Evolutionary conservation across 1,284 basidiomycete species (phyloP).

Genomic region (Erythrobasidium hasegawianum): DNA sequence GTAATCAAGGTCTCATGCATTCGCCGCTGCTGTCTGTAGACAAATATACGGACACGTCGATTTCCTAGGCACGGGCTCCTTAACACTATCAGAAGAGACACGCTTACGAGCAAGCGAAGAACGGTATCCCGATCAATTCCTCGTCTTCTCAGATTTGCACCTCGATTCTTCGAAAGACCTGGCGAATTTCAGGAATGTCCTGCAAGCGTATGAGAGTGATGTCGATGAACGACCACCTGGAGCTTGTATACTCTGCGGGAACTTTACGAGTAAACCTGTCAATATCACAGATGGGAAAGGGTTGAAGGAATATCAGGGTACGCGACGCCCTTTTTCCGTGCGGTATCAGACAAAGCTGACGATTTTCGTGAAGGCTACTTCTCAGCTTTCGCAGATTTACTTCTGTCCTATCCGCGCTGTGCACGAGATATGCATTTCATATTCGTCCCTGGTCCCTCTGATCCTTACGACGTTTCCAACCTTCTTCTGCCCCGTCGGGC

Average conservation of each 20-base stretch:
- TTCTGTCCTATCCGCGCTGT: slow-evolving; percentile 72
- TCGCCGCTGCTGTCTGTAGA: slow-evolving; percentile 50
- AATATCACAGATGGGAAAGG: slow-evolving; percentile 42
- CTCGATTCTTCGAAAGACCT: slow-evolving; percentile 84
- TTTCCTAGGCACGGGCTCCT: slow-evolving; percentile 86
- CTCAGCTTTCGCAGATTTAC: slow-evolving; percentile 76
- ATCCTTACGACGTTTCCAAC: slow-evolving; percentile 61
- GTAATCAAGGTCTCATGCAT: not conserved
- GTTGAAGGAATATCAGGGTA: slow-evolving; percentile 66
- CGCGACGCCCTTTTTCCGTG: slow-evolving; percentile 33
- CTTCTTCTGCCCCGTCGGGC: slow-evolving; percentile 74
- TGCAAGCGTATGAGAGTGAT: slow-evolving; percentile 82
- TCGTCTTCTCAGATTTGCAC: slow-evolving; percentile 91
- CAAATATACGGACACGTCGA: slow-evolving; percentile 91
- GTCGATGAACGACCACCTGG: slow-evolving; percentile 66
- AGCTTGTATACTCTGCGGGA: slow-evolving; percentile 88
- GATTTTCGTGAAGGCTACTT: slow-evolving; percentile 56
- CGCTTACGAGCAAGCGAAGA: slow-evolving; percentile 45
- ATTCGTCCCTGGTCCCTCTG: slow-evolving; percentile 87
- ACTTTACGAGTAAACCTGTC: slow-evolving; percentile 69
- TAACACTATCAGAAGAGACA: slow-evolving; percentile 84
- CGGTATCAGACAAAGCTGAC: not conserved
- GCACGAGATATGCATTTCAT: slow-evolving; percentile 80
- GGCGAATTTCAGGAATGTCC: slow-evolving; percentile 71
- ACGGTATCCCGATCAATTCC: slow-evolving; percentile 62